phyloP scores from a whole-genome alignment of 2,329 filamentous ascomycete genomes.

The Verticillium tricorpus region DNA sequence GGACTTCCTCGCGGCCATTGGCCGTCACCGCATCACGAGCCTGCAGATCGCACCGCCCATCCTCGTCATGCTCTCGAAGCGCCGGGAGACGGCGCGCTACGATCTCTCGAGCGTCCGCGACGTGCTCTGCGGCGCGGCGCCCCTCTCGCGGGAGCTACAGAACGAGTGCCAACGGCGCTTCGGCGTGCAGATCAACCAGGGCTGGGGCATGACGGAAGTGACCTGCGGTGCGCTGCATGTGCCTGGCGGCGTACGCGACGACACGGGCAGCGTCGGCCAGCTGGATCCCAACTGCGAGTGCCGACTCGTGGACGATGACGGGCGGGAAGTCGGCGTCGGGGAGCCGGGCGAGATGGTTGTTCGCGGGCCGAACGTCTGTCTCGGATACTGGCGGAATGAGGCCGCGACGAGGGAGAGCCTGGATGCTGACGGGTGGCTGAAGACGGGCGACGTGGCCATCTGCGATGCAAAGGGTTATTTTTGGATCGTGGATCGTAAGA shows the following conservation, averaged over 20 bases:
- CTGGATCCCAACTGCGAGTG: conserved; percentile 49
- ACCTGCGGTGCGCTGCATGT: conserved; percentile 37
- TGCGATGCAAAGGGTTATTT: conserved; percentile 41
- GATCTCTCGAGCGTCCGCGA: conserved; percentile 46
- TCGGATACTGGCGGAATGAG: conserved; percentile 55
- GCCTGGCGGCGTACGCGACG: conserved; percentile 29
- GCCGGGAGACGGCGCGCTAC: conserved; percentile 44
- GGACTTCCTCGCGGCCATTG: conserved; percentile 45
- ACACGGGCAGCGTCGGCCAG: conserved; percentile 45
- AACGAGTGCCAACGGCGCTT: conserved; percentile 40
- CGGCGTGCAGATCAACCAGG: conserved; percentile 39
- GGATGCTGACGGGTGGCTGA: conserved; percentile 50
- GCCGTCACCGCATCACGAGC: conserved; percentile 47
- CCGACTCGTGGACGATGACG: conserved; percentile 49
- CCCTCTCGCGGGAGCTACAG: conserved; percentile 35
- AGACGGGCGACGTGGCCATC: conserved; percentile 53
- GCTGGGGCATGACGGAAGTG: conserved; percentile 59
- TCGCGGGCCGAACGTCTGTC: conserved; percentile 51
- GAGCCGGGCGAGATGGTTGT: conserved; percentile 50
- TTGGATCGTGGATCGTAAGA: conserved; percentile 43
- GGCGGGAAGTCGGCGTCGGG: conserved; percentile 41
- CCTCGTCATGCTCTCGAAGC: conserved; percentile 54
- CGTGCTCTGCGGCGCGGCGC: conserved; percentile 50
- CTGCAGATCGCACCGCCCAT: conserved; percentile 54
- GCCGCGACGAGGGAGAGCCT: conserved; percentile 47